phyloP scores from a whole-genome alignment of 352 stramenopile species.

The Globisporangium abappressorium region DNA sequence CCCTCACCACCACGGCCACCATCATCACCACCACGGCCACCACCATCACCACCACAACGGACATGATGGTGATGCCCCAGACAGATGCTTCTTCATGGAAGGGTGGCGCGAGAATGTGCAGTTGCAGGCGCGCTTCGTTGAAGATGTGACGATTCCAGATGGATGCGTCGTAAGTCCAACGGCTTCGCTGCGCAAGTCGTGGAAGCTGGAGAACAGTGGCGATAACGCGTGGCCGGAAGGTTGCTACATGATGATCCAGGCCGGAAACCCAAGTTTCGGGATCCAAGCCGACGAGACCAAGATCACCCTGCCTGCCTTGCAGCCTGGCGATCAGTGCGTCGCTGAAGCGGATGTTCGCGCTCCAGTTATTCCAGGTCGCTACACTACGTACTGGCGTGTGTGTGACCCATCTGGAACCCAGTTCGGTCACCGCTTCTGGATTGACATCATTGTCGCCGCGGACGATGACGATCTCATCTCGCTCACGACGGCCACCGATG shows the following conservation, averaged over 20 bases:
- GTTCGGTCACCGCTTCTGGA: conserved; percentile 88
- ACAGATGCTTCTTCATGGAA: background rate
- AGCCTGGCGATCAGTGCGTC: conserved; percentile 30
- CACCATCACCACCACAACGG: conserved; percentile 2
- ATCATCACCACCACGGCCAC: conserved; percentile 8
- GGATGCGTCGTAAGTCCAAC: conserved; percentile 58
- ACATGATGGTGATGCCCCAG: background rate
- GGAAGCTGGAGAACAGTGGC: conserved; percentile 74
- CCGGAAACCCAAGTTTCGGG: conserved; percentile 30
- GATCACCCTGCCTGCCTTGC: conserved; percentile 34
- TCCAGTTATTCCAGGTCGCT: conserved; percentile 42
- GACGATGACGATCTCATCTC: conserved; percentile 20
- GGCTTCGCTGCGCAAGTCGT: conserved; percentile 61
- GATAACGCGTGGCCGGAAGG: conserved; percentile 45
- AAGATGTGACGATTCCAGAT: conserved; percentile 78
- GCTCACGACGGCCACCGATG: conserved; percentile 12
- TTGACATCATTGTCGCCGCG: conserved; percentile 71
- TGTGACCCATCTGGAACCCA: conserved; percentile 71
- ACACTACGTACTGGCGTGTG: conserved; percentile 88
- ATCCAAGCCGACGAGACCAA: conserved; percentile 24
- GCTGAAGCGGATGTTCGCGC: conserved; percentile 31
- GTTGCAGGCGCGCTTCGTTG: conserved; percentile 54
- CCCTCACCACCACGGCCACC: background rate
- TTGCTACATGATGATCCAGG: conserved; percentile 41
- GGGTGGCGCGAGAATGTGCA: conserved; percentile 15